Evolutionary conservation across 176 grass and related monocot species (phyloP).

Genomic region (Paspalum vaginatum): DNA sequence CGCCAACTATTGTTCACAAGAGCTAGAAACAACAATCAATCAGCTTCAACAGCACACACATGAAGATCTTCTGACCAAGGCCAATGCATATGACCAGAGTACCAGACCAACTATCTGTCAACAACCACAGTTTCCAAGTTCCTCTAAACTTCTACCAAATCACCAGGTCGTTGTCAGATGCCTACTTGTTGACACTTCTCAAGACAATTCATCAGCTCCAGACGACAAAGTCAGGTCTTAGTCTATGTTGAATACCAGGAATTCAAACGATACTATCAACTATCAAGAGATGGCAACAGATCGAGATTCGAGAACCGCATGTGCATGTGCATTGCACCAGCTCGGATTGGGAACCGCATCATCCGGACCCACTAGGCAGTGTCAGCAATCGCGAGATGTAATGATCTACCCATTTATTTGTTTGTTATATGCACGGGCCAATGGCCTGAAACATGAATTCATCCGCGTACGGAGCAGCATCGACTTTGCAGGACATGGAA

Average conservation of each 20-base stretch:
- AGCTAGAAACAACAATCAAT: neutral
- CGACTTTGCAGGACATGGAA: neutral
- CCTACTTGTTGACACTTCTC: neutral
- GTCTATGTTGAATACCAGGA: constrained; percentile 6
- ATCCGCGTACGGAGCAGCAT: neutral
- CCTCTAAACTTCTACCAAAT: constrained; percentile 21
- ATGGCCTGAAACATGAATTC: neutral
- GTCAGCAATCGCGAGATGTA: neutral
- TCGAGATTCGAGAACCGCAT: neutral
- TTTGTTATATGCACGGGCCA: neutral
- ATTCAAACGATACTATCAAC: constrained; percentile 5
- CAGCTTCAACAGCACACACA: neutral
- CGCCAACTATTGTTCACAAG: neutral
- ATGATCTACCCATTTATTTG: neutral
- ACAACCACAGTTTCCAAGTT: neutral
- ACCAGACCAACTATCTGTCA: constrained; percentile 29
- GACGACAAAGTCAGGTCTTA: constrained; percentile 14
- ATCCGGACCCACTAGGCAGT: neutral
- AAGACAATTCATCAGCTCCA: neutral
- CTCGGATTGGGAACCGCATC: neutral
- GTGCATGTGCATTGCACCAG: neutral
- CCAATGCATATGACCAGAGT: constrained; percentile 4
- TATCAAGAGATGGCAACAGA: neutral
- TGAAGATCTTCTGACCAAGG: constrained; percentile 1
- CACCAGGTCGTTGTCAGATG: neutral